Evolutionary conservation across 1,139 yeast genomes (phyloP), one percentile per base, ranked within the genome.

Genomic region (Saccharomycopsis hybrid): DNA sequence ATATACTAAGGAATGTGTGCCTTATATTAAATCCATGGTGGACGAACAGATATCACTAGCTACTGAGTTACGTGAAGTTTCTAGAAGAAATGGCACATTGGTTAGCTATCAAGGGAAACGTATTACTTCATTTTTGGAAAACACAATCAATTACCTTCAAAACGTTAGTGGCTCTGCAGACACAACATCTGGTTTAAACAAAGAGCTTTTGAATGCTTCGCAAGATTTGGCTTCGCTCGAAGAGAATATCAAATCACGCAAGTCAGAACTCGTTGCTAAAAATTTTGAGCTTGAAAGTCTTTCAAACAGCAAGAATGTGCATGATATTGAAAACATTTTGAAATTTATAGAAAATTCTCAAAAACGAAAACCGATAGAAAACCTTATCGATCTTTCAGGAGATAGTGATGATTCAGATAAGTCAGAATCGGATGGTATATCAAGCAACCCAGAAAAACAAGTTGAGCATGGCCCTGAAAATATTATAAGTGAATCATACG

Each of bases 401-500:
- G n/a, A n/a, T n/a, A n/a, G n/a, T n/a, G n/a, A n/a, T n/a, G n/a
- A n/a, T n/a, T n/a, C n/a, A n/a, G n/a, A n/a, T n/a, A n/a, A n/a
- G n/a, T n/a, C n/a, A n/a, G n/a, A n/a, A n/a, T n/a, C n/a, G n/a
- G n/a, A n/a, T n/a, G n/a, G n/a, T n/a, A n/a, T n/a, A n/a, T n/a
- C n/a, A n/a, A n/a, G n/a, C n/a, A n/a, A n/a, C n/a, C n/a, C n/a
- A n/a, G n/a, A n/a, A n/a, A n/a, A n/a, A n/a, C n/a, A n/a, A n/a
- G n/a, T n/a, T n/a, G n/a, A n/a, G n/a, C n/a, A n/a, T 13, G 30
- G 2, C 5, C 25, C 13, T 40, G 11, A 41, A 29, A 11, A 33
- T 53, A 58, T 48, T 37, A 58, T 11, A 13, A 43, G 60, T 27
- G 65, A 64, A 31, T 65, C 67, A 4, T 64, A 65, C 60, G 44